These are phyloP conservation scores for Endothia cerciana DNA, from an alignment of 2,329 filamentous ascomycete species.

Conservation along the genomic window DNA sequence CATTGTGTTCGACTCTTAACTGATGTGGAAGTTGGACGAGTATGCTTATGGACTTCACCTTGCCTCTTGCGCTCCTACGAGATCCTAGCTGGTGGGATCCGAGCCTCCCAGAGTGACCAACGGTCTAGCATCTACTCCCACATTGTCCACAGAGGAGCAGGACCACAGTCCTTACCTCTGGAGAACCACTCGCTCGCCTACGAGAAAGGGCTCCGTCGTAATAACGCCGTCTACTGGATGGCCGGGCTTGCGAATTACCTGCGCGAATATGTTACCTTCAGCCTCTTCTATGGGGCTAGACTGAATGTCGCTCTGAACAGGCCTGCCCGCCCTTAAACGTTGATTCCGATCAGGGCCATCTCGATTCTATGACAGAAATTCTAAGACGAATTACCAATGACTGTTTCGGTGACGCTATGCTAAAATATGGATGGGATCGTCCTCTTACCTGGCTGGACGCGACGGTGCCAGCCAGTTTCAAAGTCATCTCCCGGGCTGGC, in stretches of 20 bases:
- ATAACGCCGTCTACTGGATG: slow-evolving; percentile 38
- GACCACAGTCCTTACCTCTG: slow-evolving; percentile 50
- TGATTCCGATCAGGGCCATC: slow-evolving; percentile 38
- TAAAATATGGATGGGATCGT: slow-evolving; percentile 31
- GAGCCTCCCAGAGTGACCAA: no score
- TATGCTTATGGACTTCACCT: slow-evolving; percentile 45
- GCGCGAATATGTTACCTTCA: slow-evolving; percentile 57
- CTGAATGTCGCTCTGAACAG: slow-evolving; percentile 47
- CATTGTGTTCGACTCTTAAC: slow-evolving; percentile 35
- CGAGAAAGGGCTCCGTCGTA: slow-evolving; percentile 26
- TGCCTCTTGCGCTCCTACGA: slow-evolving; percentile 54
- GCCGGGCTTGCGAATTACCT: slow-evolving; percentile 57
- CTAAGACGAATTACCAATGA: slow-evolving; percentile 49
- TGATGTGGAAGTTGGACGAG: slow-evolving; percentile 11
- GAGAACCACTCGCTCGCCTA: slow-evolving; percentile 50
- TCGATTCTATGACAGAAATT: slow-evolving; percentile 48
- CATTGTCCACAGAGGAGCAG: slow-evolving; percentile 38
- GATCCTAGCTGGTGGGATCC: slow-evolving; percentile 46
- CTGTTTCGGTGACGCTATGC: slow-evolving; percentile 34
- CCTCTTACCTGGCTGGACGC: slow-evolving; percentile 39
- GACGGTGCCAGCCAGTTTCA: slow-evolving; percentile 38
- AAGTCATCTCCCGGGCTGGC: slow-evolving; percentile 37
- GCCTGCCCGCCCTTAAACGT: slow-evolving; percentile 37
- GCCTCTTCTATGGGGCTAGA: slow-evolving; percentile 47
- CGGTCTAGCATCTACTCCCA: slow-evolving; percentile 4